A percentile compares a stretch with the other conserved stretches of the same genome.
These are phyloP conservation scores for Scheffersomyces illinoinensis DNA, from an alignment of 1,139 yeast species.

Conservation along the genomic window DNA sequence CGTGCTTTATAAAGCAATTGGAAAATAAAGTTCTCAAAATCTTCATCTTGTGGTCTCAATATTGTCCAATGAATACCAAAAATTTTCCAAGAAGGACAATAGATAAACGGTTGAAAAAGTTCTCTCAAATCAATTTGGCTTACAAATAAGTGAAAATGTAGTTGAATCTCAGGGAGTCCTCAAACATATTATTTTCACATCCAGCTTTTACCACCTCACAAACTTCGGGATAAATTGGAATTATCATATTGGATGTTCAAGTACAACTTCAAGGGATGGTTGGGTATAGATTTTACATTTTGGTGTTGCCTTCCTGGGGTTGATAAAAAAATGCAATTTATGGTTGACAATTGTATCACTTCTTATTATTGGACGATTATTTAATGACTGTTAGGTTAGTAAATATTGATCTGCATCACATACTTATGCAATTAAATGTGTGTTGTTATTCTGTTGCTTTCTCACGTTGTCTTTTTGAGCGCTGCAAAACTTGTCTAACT, in stretches of 20 bases:
- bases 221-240: slow-evolving; percentile 6
- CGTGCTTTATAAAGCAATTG: slow-evolving; percentile 14
- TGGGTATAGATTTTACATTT: too few relatives aligned
- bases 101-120: slow-evolving; percentile 16
- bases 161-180: slow-evolving; percentile 11
- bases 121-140: slow-evolving; percentile 11
- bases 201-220: slow-evolving; percentile 6
- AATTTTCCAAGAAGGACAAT: slow-evolving; percentile 14
- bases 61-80: slow-evolving; percentile 15
- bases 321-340: slow-evolving; percentile 11
- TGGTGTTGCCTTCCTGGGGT: slow-evolving; percentile 9
- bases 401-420: background rate
- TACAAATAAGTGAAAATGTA: slow-evolving; percentile 11
- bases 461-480: slow-evolving; percentile 10
- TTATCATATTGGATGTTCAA: slow-evolving; percentile 1
- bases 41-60: slow-evolving; percentile 14
- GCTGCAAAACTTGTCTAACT: slow-evolving; percentile 7
- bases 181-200: slow-evolving; percentile 9
- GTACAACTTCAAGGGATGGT: slow-evolving; percentile 9
- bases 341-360: slow-evolving; percentile 11
- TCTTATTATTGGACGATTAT: slow-evolving; percentile 12
- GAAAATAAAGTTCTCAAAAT: slow-evolving; percentile 20
- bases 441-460: slow-evolving; percentile 8
- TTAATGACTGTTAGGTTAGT: slow-evolving; percentile 9
- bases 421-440: background rate